phyloP scores from a whole-genome alignment of 2,329 filamentous ascomycete species.

The Bipolaris oryzae region DNA sequence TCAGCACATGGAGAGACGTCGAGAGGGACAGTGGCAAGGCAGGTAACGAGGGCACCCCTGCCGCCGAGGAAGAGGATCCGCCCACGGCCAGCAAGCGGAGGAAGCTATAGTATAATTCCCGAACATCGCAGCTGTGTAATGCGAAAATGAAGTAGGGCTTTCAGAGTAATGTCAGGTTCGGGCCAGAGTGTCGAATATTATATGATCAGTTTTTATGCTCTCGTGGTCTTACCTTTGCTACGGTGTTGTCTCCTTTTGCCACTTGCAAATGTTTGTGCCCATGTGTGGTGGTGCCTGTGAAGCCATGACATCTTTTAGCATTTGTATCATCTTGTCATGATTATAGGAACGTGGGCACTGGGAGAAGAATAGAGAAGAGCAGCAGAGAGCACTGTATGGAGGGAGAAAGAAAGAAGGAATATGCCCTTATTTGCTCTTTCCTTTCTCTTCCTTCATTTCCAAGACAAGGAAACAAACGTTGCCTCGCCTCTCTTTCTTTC shows the following conservation, averaged over 20 bases:
- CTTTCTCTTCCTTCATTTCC: too few species aligned
- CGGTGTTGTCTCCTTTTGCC: background rate
- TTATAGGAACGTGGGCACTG: background rate
- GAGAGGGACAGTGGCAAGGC: slow-evolving; percentile 54
- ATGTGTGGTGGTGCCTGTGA: background rate
- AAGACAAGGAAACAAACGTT: too few species aligned
- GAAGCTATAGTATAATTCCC: slow-evolving; percentile 33
- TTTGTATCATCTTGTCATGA: background rate
- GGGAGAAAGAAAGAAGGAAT: background rate
- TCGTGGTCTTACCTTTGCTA: too few species aligned
- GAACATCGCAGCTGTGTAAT: background rate
- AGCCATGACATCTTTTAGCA: background rate
- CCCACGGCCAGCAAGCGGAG: slow-evolving; percentile 34
- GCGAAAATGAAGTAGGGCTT: background rate
- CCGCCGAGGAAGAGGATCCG: slow-evolving; percentile 33
- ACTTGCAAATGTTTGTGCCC: background rate
- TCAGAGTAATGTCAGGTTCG: background rate
- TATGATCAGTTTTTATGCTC: background rate
- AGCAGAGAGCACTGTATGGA: too few species aligned
- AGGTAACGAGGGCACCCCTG: slow-evolving; percentile 42
- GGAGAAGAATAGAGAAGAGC: background rate
- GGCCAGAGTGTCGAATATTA: background rate
- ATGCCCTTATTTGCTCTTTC: too few species aligned
- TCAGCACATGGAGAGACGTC: slow-evolving; percentile 76
- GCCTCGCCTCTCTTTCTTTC: too few species aligned